Conservation (phyloP, 345 rosid genomes). For the Rubroshorea leprosula region DNA sequence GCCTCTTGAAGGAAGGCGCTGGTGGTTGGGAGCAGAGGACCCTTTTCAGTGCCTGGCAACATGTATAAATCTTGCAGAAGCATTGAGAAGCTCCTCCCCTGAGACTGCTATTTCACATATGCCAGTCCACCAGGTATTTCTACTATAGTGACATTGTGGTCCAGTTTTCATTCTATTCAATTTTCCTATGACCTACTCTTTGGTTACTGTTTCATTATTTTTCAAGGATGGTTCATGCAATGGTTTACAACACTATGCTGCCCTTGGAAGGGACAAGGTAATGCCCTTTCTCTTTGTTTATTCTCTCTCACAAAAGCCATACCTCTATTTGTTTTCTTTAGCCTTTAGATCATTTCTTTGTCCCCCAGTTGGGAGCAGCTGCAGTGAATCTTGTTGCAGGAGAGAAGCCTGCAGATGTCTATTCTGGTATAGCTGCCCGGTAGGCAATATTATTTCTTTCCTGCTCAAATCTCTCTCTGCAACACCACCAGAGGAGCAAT, state of each 20-base stretch:
- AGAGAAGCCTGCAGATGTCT: slow-evolving; percentile 92
- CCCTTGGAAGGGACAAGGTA: slow-evolving; percentile 98
- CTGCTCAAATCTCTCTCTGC: no score
- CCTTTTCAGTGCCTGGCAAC: slow-evolving; percentile 96
- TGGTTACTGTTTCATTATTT: slow-evolving; percentile 14
- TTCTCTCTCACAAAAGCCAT: no score
- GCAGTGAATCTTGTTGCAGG: slow-evolving; percentile 90
- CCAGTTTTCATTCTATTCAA: no score
- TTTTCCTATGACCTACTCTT: no score
- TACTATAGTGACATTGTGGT: no score
- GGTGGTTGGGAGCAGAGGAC: slow-evolving; percentile 99
- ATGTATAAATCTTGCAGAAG: slow-evolving; percentile 83
- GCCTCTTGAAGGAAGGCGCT: slow-evolving; percentile 86
- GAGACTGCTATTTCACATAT: slow-evolving; percentile 67
- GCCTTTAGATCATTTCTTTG: no score
- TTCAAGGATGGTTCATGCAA: slow-evolving; percentile 99
- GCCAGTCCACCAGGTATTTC: slow-evolving; percentile 87
- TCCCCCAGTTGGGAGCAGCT: slow-evolving; percentile 85
- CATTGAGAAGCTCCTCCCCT: slow-evolving; percentile 77
- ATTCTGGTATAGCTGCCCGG: slow-evolving; percentile 91
- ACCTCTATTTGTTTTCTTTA: no score
- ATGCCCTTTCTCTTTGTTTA: slow-evolving; percentile 11
- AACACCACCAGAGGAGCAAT: no score
- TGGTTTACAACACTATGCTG: slow-evolving; percentile 99
- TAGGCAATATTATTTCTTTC: slow-evolving; percentile 19